phyloP scores from a whole-genome alignment of 208 protist species.

The Angomonas ambiguus region DNA sequence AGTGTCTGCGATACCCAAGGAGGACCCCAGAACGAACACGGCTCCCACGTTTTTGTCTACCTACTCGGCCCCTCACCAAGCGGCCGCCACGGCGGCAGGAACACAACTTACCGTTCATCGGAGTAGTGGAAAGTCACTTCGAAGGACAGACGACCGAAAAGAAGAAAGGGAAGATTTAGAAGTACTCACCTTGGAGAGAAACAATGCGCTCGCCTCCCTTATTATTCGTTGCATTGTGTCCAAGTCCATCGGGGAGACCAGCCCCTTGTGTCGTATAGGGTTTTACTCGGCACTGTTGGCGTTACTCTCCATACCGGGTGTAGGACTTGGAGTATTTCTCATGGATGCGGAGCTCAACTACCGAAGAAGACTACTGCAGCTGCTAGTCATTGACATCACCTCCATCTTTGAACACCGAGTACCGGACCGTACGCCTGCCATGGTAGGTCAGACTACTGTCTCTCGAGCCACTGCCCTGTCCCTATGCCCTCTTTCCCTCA shows the following conservation, averaged over 20 bases:
- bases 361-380: neutral
- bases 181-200: neutral
- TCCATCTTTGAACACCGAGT: neutral
- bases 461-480: neutral
- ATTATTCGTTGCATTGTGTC: neutral
- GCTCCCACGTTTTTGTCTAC: neutral
- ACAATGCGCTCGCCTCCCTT: neutral
- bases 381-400: neutral
- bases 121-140: neutral
- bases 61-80: too few relatives aligned
- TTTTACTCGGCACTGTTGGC: neutral
- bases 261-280: neutral
- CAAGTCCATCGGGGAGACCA: neutral
- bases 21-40: neutral
- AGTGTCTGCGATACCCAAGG: neutral
- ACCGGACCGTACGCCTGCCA: neutral
- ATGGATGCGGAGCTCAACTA: neutral
- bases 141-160: neutral
- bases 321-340: neutral
- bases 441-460: neutral
- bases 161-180: neutral
- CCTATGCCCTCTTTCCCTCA: neutral
- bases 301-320: conserved; percentile 3
- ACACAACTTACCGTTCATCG: neutral
- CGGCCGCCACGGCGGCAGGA: too few relatives aligned